Conservation (phyloP, 2,329 filamentous ascomycete genomes). For the Scedosporium boydii region DNA sequence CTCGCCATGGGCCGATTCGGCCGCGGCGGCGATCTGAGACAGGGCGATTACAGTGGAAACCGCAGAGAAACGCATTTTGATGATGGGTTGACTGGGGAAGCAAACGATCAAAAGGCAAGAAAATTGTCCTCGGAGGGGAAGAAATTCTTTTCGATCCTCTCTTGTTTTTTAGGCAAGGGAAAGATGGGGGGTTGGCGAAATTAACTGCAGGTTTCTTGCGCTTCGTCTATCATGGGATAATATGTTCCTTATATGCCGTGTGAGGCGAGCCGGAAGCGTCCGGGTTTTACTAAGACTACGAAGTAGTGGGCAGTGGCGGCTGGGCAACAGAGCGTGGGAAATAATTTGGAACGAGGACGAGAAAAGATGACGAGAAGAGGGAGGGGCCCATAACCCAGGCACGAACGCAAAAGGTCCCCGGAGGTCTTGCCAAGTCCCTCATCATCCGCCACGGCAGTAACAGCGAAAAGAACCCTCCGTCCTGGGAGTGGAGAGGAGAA, state of each 20-base stretch:
- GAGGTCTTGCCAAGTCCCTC: too few species aligned
- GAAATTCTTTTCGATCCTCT: too few species aligned
- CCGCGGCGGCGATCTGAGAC: slow-evolving; percentile 25
- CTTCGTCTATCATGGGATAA: neutral
- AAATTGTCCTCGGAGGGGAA: too few species aligned
- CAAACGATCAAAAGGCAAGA: neutral
- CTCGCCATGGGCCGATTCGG: slow-evolving; percentile 40
- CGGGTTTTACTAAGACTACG: neutral
- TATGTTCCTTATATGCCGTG: neutral
- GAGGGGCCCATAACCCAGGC: too few species aligned
- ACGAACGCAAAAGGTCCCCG: too few species aligned
- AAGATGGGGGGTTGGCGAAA: neutral
- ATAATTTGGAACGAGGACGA: neutral
- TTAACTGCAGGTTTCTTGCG: neutral
- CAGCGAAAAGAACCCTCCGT: too few species aligned
- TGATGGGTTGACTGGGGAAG: neutral
- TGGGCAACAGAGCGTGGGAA: neutral
- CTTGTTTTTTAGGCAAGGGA: neutral
- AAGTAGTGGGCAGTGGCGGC: neutral
- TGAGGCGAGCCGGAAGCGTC: neutral
- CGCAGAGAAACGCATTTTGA: slow-evolving; percentile 1
- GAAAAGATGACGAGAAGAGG: neutral
- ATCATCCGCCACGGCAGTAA: too few species aligned
- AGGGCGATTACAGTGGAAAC: slow-evolving; percentile 1
- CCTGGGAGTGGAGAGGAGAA: neutral